These are phyloP conservation scores for Mycogone perniciosa DNA, from an alignment of 2,329 filamentous ascomycete genomes.

Conservation along the genomic window DNA sequence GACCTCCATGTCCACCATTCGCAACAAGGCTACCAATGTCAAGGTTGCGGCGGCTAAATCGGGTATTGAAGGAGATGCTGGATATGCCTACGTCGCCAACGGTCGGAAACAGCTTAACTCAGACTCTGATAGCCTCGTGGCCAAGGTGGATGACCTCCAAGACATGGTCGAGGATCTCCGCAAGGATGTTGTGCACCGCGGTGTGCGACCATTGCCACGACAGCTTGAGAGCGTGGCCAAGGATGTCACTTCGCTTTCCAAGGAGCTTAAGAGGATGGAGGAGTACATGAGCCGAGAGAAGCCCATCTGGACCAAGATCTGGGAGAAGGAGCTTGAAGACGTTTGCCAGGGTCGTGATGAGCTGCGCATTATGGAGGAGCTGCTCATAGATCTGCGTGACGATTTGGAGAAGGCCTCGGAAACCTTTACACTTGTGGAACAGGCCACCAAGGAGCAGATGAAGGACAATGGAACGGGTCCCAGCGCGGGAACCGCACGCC, in stretches of 20 bases:
- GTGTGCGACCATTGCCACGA: constrained; percentile 82
- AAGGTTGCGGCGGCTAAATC: constrained; percentile 70
- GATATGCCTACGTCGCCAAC: constrained; percentile 74
- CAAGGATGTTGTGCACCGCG: constrained; percentile 90
- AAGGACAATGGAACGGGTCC: constrained; percentile 58
- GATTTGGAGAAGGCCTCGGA: constrained; percentile 91
- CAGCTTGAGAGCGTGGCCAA: constrained; percentile 86
- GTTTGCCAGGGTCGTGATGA: constrained; percentile 95
- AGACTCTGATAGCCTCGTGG: constrained; percentile 86
- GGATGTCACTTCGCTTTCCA: constrained; percentile 73
- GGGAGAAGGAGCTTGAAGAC: constrained; percentile 94
- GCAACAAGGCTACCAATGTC: constrained; percentile 73
- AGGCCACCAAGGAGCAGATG: constrained; percentile 97
- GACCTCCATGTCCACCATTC: constrained; percentile 76
- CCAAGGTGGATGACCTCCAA: constrained; percentile 92
- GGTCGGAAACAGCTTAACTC: constrained; percentile 82
- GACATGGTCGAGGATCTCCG: constrained; percentile 93
- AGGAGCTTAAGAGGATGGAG: constrained; percentile 89
- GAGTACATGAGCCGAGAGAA: constrained; percentile 89
- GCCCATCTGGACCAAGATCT: constrained; percentile 97
- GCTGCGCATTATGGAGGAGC: constrained; percentile 91
- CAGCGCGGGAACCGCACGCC: constrained; percentile 45
- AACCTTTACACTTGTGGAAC: constrained; percentile 91
- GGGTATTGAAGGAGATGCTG: constrained; percentile 67
- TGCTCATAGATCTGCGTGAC: constrained; percentile 85